Percentiles rank a stretch among this genome's conserved stretches.
These are phyloP conservation scores for Petasospora fabianii DNA, from an alignment of 1,139 yeast genomes.

Conservation along the genomic window DNA sequence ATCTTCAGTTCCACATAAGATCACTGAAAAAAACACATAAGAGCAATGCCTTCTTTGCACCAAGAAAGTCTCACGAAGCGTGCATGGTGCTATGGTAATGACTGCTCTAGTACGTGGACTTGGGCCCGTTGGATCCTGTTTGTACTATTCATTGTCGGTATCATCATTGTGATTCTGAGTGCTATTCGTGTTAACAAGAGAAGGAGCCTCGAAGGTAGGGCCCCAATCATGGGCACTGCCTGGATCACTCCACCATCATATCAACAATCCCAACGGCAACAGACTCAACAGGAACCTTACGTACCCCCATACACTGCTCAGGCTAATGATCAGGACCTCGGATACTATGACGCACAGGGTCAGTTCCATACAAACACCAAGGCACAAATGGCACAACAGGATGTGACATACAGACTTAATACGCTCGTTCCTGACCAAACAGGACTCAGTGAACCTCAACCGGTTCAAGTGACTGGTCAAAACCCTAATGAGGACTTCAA, in stretches of 20 bases:
- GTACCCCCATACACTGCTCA: conserved; percentile 68
- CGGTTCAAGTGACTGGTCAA: conserved; percentile 11
- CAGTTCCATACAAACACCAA: conserved; percentile 38
- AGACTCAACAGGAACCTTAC: conserved; percentile 32
- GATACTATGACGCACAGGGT: conserved; percentile 74
- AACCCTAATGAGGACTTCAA: conserved; percentile 15
- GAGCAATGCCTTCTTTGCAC: no score
- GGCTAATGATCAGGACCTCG: conserved; percentile 70
- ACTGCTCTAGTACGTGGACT: conserved; percentile 19
- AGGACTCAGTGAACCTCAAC: conserved; percentile 16
- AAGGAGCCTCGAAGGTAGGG: conserved; percentile 57
- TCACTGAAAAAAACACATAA: no score
- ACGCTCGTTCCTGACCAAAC: conserved; percentile 25
- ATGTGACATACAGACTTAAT: conserved; percentile 15
- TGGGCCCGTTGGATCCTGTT: conserved; percentile 47
- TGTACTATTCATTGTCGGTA: conserved; percentile 41
- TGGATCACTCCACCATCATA: conserved; percentile 95
- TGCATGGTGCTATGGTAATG: conserved; percentile 19
- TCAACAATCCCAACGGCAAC: conserved; percentile 48
- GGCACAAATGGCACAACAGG: conserved; percentile 14
- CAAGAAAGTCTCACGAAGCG: conserved; percentile 8
- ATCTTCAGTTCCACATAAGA: no score
- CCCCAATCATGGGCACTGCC: conserved; percentile 77
- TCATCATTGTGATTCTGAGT: conserved; percentile 46
- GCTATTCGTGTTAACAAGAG: conserved; percentile 57